Evolutionary conservation across 257 asterid genomes (phyloP).

Genomic region (Nicotiana otophora): DNA sequence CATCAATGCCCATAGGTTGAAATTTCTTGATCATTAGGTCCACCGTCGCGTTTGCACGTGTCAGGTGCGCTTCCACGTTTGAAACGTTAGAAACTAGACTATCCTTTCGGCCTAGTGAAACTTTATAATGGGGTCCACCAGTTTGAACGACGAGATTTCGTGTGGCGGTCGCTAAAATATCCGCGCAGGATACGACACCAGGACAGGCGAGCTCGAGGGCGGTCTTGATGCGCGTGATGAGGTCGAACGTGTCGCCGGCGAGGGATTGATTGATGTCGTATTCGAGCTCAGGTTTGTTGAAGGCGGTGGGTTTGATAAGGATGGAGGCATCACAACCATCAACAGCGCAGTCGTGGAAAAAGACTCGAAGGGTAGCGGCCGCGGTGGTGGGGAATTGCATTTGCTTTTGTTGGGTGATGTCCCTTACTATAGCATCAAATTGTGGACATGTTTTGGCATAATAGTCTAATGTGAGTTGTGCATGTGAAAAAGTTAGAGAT

Average conservation of each 20-base stretch:
- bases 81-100: conserved; percentile 29
- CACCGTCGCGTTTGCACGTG: conserved; percentile 46
- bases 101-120: conserved; percentile 62
- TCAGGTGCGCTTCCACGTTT: conserved; percentile 66
- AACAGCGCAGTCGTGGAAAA: conserved; percentile 83
- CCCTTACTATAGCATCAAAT: conserved; percentile 41
- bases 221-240: conserved; percentile 51
- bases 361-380: conserved; percentile 74
- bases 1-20: conserved; percentile 27
- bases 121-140: conserved; percentile 70
- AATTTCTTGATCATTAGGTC: conserved; percentile 43
- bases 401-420: conserved; percentile 53
- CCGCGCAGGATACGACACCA: conserved; percentile 71
- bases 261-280: conserved; percentile 56
- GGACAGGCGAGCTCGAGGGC: conserved; percentile 78
- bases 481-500: conserved; percentile 8
- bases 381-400: conserved; percentile 59
- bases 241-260: conserved; percentile 82
- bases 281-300: conserved; percentile 56
- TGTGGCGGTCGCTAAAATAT: conserved; percentile 65
- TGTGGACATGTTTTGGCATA: conserved; percentile 63
- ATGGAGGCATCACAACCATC: conserved; percentile 91
- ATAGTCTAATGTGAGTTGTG: conserved; percentile 34
- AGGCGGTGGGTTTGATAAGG: conserved; percentile 50
- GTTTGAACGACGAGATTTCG: conserved; percentile 57